Percentiles rank a stretch among this genome's conserved stretches.
phyloP scores from a whole-genome alignment of 202 grass and related monocot species.

The Setaria italica region DNA sequence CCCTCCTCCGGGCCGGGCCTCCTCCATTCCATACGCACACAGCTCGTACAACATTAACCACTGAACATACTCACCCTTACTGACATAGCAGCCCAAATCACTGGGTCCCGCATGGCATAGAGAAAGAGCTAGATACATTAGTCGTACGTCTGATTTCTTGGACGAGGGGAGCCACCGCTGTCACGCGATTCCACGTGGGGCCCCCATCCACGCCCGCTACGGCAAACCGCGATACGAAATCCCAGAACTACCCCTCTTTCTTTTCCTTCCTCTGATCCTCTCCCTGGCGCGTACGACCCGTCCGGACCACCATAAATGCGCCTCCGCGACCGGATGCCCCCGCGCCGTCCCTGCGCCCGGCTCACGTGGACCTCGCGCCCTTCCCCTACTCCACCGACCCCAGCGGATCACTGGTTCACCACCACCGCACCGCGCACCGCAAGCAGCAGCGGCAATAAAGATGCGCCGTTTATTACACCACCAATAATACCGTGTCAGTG shows the following conservation, averaged over 20 bases:
- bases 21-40: background rate
- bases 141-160: background rate
- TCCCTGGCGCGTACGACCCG: constrained; percentile 3
- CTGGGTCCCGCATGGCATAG: accelerated
- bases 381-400: background rate
- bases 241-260: background rate
- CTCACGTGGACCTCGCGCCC: constrained; percentile 36
- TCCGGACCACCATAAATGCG: constrained; percentile 34
- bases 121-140: accelerated
- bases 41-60: background rate
- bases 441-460: background rate
- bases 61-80: accelerated
- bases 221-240: background rate
- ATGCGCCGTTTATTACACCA: background rate
- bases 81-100: accelerated
- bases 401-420: background rate
- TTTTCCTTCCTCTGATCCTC: no score
- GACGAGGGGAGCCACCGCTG: background rate
- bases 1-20: background rate
- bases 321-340: background rate
- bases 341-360: background rate
- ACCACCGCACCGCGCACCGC: background rate
- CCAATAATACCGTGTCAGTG: background rate
- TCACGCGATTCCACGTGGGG: constrained; percentile 44
- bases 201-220: background rate